These are phyloP conservation scores for Trapa bicornis DNA, from an alignment of 345 rosid genomes.

Conservation along the genomic window DNA sequence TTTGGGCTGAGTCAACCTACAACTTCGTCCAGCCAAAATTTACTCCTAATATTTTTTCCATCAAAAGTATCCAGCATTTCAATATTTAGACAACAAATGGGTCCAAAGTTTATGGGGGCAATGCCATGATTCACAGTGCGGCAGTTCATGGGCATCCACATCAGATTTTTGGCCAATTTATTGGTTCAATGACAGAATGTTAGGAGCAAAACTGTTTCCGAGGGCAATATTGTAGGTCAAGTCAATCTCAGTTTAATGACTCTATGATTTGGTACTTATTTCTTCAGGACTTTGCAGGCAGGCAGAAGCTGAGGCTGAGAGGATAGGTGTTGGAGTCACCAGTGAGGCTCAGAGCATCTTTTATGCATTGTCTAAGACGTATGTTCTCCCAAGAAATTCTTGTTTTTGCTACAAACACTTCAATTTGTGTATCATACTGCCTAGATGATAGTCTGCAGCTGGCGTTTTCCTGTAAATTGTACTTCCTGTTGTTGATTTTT, in stretches of 20 bases:
- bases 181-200: no score
- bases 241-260: neutral
- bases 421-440: neutral
- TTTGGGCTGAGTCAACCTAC: neutral
- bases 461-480: neutral
- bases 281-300: constrained; percentile 32
- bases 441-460: neutral
- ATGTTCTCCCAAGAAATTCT: constrained; percentile 6
- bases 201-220: no score
- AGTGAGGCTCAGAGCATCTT: constrained; percentile 74
- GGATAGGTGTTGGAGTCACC: constrained; percentile 90
- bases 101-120: no score
- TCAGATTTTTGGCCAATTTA: no score
- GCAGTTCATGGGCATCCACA: no score
- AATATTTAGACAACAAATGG: no score
- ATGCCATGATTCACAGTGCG: no score
- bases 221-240: no score
- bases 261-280: constrained; percentile 4
- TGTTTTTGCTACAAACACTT: neutral
- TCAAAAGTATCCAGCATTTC: no score
- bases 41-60: no score
- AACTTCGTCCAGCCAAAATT: no score
- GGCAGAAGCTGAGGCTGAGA: constrained; percentile 78
- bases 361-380: constrained; percentile 94
- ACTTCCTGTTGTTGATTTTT: neutral